A percentile compares a stretch with the other conserved stretches of the same genome.
Conservation (phyloP, 2,329 filamentous ascomycete species). For the Rhynchosporium graminicola region DNA sequence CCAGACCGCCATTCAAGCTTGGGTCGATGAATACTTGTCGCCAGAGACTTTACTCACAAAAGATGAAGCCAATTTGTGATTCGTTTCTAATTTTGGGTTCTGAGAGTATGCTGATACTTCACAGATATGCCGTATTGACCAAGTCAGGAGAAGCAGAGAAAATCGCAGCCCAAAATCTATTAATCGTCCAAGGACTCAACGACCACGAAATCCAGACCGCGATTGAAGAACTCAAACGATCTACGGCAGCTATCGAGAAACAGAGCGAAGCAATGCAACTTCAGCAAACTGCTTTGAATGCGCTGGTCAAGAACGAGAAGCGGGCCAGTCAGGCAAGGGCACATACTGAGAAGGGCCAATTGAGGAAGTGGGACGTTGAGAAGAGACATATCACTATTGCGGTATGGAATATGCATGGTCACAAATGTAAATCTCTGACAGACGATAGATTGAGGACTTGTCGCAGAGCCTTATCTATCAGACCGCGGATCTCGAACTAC, state of each 20-base stretch:
- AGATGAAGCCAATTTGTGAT: constrained; percentile 56
- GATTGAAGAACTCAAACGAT: constrained; percentile 63
- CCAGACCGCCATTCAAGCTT: constrained; percentile 42
- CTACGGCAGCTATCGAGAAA: constrained; percentile 63
- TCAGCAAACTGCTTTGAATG: constrained; percentile 61
- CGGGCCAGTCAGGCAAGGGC: constrained; percentile 42
- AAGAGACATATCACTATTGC: constrained; percentile 46
- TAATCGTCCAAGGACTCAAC: constrained; percentile 51
- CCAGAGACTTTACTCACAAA: constrained; percentile 54
- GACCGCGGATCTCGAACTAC: constrained; percentile 52
- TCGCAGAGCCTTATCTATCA: constrained; percentile 50
- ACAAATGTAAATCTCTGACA: constrained; percentile 16
- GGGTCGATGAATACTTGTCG: constrained; percentile 52
- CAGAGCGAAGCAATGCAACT: constrained; percentile 62
- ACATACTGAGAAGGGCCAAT: constrained; percentile 44
- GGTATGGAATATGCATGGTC: constrained; percentile 39
- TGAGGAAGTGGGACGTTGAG: constrained; percentile 45
- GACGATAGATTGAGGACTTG: constrained; percentile 49
- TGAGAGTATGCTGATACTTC: constrained; percentile 14
- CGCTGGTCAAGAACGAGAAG: constrained; percentile 50
- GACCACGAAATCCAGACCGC: constrained; percentile 63
- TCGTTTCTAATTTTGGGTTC: not conserved
- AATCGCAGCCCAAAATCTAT: constrained; percentile 50
- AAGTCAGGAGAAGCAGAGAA: constrained; percentile 50
- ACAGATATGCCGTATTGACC: constrained; percentile 54